Evolutionary conservation across 2,329 filamentous ascomycete species (phyloP).

Genomic region (Teratosphaeria gauchensis): DNA sequence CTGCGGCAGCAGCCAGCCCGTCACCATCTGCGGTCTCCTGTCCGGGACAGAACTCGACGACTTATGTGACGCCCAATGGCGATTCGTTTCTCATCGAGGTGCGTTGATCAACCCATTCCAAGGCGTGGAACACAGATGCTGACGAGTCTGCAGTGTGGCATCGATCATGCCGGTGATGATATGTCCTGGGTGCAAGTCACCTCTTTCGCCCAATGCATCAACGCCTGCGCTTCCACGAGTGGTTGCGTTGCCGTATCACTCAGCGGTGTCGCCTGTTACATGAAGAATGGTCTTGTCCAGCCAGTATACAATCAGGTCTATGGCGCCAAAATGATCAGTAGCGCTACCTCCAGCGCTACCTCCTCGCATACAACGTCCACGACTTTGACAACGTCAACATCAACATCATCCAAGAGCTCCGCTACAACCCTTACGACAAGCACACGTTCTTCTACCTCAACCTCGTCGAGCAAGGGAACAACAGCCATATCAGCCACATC

Average conservation of each 20-base stretch:
- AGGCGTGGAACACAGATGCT: background rate
- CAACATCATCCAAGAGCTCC: background rate
- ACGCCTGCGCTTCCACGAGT: slow-evolving; percentile 14
- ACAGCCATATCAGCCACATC: background rate
- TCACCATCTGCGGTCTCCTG: slow-evolving; percentile 5
- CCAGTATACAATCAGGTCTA: background rate
- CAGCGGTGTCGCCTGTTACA: slow-evolving; percentile 9
- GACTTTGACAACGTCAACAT: background rate
- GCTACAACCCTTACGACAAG: background rate
- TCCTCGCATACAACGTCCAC: background rate
- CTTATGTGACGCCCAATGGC: slow-evolving; percentile 6
- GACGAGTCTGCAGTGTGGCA: slow-evolving; percentile 10
- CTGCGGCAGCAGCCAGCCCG: background rate
- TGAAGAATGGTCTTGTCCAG: background rate
- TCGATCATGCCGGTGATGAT: slow-evolving; percentile 20
- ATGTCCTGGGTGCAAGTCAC: slow-evolving; percentile 11
- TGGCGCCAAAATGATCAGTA: background rate
- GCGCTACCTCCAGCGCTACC: background rate
- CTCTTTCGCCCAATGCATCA: slow-evolving; percentile 17
- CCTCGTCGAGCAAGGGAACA: background rate
- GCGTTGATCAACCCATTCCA: background rate
- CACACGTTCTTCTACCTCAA: background rate
- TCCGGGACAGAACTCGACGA: slow-evolving; percentile 10
- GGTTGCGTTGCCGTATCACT: slow-evolving; percentile 18
- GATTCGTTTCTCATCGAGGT: slow-evolving; percentile 11